phyloP scores from a whole-genome alignment of 805 yeast genomes.

The Pichia cabralensis region DNA sequence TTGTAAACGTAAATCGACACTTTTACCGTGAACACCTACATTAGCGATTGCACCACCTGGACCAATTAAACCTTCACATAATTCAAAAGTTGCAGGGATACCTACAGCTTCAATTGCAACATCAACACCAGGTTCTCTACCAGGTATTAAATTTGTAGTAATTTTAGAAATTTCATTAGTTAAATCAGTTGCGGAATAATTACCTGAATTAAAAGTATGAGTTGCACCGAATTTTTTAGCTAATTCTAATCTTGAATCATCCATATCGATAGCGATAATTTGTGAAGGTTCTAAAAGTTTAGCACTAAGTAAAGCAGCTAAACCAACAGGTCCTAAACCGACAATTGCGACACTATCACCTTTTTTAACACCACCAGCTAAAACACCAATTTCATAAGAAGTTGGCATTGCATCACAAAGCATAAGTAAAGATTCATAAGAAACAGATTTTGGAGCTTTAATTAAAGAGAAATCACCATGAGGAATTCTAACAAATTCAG shows the following conservation, averaged over 20 bases:
- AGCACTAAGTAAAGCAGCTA: slow-evolving; percentile 50
- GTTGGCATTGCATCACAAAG: slow-evolving; percentile 59
- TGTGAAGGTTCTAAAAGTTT: slow-evolving; percentile 43
- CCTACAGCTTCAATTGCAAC: slow-evolving; percentile 61
- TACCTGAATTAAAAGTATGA: slow-evolving; percentile 41
- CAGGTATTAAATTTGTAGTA: slow-evolving; percentile 15
- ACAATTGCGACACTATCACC: slow-evolving; percentile 56
- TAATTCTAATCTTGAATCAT: slow-evolving; percentile 47
- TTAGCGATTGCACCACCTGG: slow-evolving; percentile 59
- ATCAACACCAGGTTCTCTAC: slow-evolving; percentile 42
- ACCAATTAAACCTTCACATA: slow-evolving; percentile 44
- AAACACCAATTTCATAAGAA: slow-evolving; percentile 57
- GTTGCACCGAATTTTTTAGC: slow-evolving; percentile 56
- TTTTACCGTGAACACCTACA: slow-evolving; percentile 44
- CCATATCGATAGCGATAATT: slow-evolving; percentile 49
- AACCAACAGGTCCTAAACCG: slow-evolving; percentile 62
- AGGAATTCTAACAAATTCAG: slow-evolving; percentile 50
- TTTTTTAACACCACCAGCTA: slow-evolving; percentile 39
- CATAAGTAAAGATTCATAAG: slow-evolving; percentile 44
- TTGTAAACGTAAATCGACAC: slow-evolving; percentile 33
- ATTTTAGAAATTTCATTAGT: slow-evolving; percentile 23
- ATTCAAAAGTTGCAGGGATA: slow-evolving; percentile 48
- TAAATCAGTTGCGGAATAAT: slow-evolving; percentile 29
- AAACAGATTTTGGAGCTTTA: slow-evolving; percentile 22
- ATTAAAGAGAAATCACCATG: slow-evolving; percentile 33